Base-by-base conservation (phyloP, 2,329 filamentous ascomycete species). In the Epichloe brachyelytri region DNA sequence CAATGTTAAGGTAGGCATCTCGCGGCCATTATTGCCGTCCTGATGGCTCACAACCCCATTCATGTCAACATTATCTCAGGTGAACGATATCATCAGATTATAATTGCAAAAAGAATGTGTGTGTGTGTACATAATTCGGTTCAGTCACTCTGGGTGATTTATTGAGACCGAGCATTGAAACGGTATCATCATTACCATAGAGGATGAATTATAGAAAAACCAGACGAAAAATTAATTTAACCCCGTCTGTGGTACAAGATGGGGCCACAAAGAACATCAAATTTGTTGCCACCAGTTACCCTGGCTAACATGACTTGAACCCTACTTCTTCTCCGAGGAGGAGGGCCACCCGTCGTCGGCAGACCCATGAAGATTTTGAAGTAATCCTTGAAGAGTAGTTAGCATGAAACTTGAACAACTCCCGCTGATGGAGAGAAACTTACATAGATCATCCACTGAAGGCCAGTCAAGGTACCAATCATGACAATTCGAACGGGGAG, bases 371-470 rank as follows among this genome's bases (percentile, higher is more conserved):
- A 87, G 62, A 93, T 87, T 78, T 93, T 91, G 77, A 90, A 90
- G 58, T 85, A 88, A 62, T 91, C 86, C 78, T 82, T 54, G 4
- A 45, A 39, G 50, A 57, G 43, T 51, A 46, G 53, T 63, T 48
- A 63, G 59, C 50, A 41, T 49, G 40, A 19, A 54, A 68, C 6
- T 49, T 19, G 17, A 33, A 12, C 14, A 10, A 12, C 26, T 39
- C 12, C 17, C 46, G 19, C 19, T 10, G 20, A 14, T 43, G 36
- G 39, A n/a, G 3, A 46, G 33, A 38, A n/a, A 68, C 76, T 74
- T 61, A 79, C 85, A 71, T 90, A 93, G 65, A 90, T 93, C 83
- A 94, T 88, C 88, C 88, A 95, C 72, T 95, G 89, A 55, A 95
- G 71, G 53, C 86, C 88, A 19, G 87, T 94, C 62, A 85, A 66